phyloP scores from a whole-genome alignment of 441 rosid genomes.

The Manihot esculenta region DNA sequence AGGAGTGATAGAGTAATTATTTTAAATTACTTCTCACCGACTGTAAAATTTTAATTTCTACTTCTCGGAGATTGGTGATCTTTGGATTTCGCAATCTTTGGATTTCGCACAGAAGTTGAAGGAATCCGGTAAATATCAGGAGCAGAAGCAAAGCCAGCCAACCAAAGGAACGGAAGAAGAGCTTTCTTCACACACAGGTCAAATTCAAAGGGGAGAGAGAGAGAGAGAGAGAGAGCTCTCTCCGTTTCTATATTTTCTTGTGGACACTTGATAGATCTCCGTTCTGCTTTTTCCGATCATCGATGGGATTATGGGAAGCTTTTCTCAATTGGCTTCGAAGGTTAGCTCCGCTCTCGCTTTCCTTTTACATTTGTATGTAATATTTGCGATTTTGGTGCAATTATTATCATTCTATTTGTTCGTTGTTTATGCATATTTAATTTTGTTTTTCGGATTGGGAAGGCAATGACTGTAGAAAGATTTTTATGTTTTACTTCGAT shows the following conservation, averaged over 20 bases:
- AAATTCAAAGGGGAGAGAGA: background rate
- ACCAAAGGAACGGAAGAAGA: background rate
- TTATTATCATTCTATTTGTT: background rate
- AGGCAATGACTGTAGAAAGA: too few species aligned
- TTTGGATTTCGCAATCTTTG: background rate
- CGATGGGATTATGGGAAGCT: conserved; percentile 82
- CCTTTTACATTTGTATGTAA: background rate
- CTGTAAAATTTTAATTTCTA: too few species aligned
- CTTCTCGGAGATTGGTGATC: too few species aligned
- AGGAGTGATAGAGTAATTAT: too few species aligned
- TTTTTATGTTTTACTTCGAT: too few species aligned
- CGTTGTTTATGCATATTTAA: background rate
- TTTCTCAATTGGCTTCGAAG: conserved; percentile 89
- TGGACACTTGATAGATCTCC: background rate
- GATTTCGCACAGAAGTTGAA: too few species aligned
- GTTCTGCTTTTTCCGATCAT: background rate
- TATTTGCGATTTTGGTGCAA: background rate
- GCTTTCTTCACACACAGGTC: background rate
- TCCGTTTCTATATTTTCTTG: background rate
- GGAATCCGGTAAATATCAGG: background rate
- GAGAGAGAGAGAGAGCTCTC: background rate
- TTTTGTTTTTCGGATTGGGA: background rate
- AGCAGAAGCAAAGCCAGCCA: background rate
- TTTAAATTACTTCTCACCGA: too few species aligned
- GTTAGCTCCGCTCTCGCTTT: conserved; percentile 26